Evolutionary conservation across 371 early-diverging fungal genomes (phyloP).

Genomic region (Rhizopus microsporus): DNA sequence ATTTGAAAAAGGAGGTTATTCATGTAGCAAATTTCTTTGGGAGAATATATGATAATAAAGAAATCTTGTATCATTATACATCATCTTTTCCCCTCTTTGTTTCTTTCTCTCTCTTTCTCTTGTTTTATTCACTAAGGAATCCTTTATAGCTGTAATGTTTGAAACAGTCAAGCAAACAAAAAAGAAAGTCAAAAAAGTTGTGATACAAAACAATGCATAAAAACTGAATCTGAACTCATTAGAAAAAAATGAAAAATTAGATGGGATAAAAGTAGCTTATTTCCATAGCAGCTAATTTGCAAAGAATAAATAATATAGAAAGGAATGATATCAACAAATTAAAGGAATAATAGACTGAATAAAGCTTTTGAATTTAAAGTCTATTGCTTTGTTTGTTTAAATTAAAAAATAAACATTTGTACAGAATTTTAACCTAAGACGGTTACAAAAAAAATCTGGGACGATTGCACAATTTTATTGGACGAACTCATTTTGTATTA

Average conservation of each 20-base stretch:
- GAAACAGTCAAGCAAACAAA: background rate
- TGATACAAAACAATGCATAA: constrained; percentile 2
- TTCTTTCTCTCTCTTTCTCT: background rate
- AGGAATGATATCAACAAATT: too few species aligned
- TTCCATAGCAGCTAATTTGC: too few species aligned
- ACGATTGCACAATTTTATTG: too few species aligned
- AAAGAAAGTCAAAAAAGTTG: background rate
- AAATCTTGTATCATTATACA: background rate
- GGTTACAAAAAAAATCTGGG: too few species aligned
- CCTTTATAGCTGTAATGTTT: background rate
- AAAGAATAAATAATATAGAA: background rate
- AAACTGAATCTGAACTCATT: background rate
- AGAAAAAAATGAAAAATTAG: background rate
- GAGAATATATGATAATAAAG: background rate
- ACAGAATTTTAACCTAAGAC: too few species aligned
- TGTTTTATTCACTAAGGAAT: background rate
- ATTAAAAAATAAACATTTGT: constrained; percentile 1
- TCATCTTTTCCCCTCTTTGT: too few species aligned
- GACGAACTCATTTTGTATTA: too few species aligned
- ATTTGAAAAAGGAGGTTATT: background rate
- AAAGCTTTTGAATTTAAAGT: background rate
- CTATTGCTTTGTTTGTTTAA: constrained; percentile 3
- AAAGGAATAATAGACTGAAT: background rate
- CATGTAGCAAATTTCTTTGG: too few species aligned
- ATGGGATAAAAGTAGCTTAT: background rate